Evolutionary conservation across 495 filamentous ascomycete species (phyloP), one percentile per base, ranked within the genome.

Genomic region (Aspergillus bridgeri): DNA sequence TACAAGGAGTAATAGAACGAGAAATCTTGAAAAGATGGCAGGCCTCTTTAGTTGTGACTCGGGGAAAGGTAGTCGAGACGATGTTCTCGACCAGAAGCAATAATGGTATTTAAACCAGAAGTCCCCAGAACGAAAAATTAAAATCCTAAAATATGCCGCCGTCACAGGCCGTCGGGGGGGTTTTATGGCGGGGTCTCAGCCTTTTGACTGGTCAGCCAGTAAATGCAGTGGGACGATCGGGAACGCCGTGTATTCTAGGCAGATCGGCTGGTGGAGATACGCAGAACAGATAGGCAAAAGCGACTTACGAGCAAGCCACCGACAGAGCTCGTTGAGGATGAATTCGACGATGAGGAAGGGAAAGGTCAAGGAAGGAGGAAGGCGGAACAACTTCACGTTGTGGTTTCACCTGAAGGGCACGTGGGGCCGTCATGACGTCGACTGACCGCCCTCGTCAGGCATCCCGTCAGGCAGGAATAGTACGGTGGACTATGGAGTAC

Each of bases 351-450:
- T 3, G 22, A 53, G 49, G 48, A 43, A 53, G 43, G 48, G 20
- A 44, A 59, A 47, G 44, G 23, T 23, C 42, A 29, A 52, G 51
- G 33, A 25, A 49, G 17, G 21, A 42, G 27, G 38, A 25, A 49
- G 17, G 21, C 23, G 38, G 54, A 56, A 23, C 43, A 24, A 55
- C 33, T 9, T 38, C 33, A 54, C 46, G 51, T 54, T 57, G 54
- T 58, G 38, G 48, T 24, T 48, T 50, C 50, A 46, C 54, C 52
- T 62, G 63, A 66, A 59, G 24, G 63, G 64, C 64, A 63, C 64
- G 64, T 66, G 63, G 65, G 63, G 67, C 57, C n/a, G 55, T 60
- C 61, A 70, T 68, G 68, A 68, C 66, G 66, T 66, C 61, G 53
- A 38, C 11, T 29, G 27, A 29, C 27, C 6, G 6, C 27, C 27